Evolutionary conservation across 2,329 filamentous ascomycete species (phyloP), one percentile per base, ranked within the genome.

Genomic region (Geosmithia flava): DNA sequence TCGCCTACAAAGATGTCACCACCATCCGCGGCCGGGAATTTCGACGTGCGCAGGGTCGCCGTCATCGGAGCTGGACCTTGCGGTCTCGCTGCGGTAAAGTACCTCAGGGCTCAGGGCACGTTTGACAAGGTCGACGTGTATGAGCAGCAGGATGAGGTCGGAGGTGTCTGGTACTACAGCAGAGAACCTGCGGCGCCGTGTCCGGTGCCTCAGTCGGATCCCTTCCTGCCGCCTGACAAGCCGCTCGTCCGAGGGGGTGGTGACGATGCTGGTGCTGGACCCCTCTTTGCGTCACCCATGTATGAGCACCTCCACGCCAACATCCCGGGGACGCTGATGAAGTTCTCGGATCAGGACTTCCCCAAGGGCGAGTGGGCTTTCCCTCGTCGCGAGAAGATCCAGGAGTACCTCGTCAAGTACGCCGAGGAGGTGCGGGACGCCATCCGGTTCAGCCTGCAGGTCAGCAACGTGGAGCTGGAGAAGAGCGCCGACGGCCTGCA

Each of bases 161-260:
- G 89, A 49, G 91, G 93, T 2, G 78, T 93, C 10, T 97, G 91
- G 91, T 84, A 88, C 58, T 89, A 94, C 62, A 81, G 75, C 52
- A 68, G 70, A 27, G 64, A 62, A 51, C 72, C 63, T 48, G 70
- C 60, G 52, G 74, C 55, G 54, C 68, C 59, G 51, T 74, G 59
- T 55, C 73, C 55, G 33, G 68, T 91, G 39, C 88, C 89, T 7
- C 84, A 89, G 59, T 79, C 79, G n/a, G 75, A 77, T 56, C 75
- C 80, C 23, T 76, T 76, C 56, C 72, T 74, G 43, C 73, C 77
- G 20, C 70, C 76, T 1, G 84, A 90, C 53, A 70, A 75, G 49
- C 84, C 86, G 5, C 63, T 81, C 49, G 78, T 72, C 68, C 33
- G 33, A 11, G 33, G 15, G 11, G 33, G 33, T 59, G 62, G 17